phyloP scores from a whole-genome alignment of 495 filamentous ascomycete species.

The Podospora pseudocomata region DNA sequence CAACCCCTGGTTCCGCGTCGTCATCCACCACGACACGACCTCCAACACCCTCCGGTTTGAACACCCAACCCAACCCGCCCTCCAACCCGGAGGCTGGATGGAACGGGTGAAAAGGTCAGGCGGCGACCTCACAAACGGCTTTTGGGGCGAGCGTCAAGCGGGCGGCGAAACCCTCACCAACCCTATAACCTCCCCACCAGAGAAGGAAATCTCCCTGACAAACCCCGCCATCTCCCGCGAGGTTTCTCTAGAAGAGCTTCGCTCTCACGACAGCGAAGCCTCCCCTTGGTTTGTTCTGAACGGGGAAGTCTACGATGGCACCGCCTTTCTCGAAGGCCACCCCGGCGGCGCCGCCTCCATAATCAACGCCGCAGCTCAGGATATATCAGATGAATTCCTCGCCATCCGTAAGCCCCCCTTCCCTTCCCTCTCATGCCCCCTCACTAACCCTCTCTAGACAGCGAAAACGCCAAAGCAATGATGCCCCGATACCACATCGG shows the following conservation, averaged over 20 bases:
- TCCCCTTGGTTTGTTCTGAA: conserved; percentile 91
- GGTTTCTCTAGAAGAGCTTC: conserved; percentile 71
- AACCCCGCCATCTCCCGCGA: conserved; percentile 59
- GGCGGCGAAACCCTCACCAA: conserved; percentile 49
- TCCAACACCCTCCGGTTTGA: conserved; percentile 68
- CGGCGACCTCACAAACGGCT: conserved; percentile 74
- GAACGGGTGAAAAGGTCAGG: conserved; percentile 86
- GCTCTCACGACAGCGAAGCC: conserved; percentile 59
- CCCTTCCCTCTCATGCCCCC: neutral
- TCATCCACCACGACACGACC: conserved; percentile 67
- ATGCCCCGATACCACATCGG: conserved; percentile 88
- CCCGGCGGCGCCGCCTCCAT: conserved; percentile 90
- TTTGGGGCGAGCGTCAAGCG: conserved; percentile 75
- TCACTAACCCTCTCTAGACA: conserved; percentile 52
- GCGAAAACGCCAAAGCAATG: conserved; percentile 90
- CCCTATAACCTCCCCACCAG: conserved; percentile 24
- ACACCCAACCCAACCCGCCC: conserved; percentile 81
- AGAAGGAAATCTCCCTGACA: conserved; percentile 76
- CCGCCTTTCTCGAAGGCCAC: conserved; percentile 76
- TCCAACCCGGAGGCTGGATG: conserved; percentile 91
- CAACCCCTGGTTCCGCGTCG: conserved; percentile 88
- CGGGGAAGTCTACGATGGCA: conserved; percentile 90
- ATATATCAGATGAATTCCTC: conserved; percentile 91
- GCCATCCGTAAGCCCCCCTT: conserved; percentile 69
- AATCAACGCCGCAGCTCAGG: conserved; percentile 73